Evolutionary conservation across 2,329 filamentous ascomycete genomes (phyloP), one percentile per base, ranked within the genome.

Genomic region (Fusarium stilboides): DNA sequence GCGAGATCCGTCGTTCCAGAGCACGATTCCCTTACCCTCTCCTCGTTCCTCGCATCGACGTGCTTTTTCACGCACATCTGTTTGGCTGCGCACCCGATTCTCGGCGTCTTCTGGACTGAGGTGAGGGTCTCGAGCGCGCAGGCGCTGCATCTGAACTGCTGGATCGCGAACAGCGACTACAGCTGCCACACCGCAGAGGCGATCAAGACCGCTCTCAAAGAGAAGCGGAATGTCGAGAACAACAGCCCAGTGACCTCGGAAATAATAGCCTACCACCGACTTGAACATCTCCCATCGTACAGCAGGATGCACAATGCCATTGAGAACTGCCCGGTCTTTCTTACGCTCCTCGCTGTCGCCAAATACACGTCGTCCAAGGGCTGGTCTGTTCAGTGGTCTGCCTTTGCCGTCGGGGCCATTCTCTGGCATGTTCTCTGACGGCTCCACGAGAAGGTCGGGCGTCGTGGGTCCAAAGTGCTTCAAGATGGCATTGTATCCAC

Each of bases 181-280:
- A 63, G 97, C 81, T 17, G 97, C 92, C 1, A 89, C 90, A 6
- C 94, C 94, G 76, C 94, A 98, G 70, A 97, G 88, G 40, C 89
- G 84, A 79, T 99, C 96, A 80, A 97, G 90, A 4, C 90, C 89
- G 72, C 89, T 91, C 84, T 99, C 96, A 74, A 98, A 98, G 42
- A 99, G 85, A 55, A 99, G 83, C 52, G 96, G 96, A 10, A 99
- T 91, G 77, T 99, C 96, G 17, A 98, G 85, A 36, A 99, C 91
- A 6, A 97, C 94, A 0, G 94, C 94, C 94, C 95, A 96, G 76
- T 89, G 79, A 0, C 96, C 95, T 2, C 81, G 81, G 15, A 96
- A 57, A 76, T 97, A 98, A 72, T 88, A 88, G 64, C 84, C 83
- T n/a, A 94, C 76, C 58, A 98, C 87, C 47, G 87, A 84, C 74